These are phyloP conservation scores for Verticillium albo-atrum DNA, from an alignment of 2,329 filamentous ascomycete genomes.

Conservation along the genomic window DNA sequence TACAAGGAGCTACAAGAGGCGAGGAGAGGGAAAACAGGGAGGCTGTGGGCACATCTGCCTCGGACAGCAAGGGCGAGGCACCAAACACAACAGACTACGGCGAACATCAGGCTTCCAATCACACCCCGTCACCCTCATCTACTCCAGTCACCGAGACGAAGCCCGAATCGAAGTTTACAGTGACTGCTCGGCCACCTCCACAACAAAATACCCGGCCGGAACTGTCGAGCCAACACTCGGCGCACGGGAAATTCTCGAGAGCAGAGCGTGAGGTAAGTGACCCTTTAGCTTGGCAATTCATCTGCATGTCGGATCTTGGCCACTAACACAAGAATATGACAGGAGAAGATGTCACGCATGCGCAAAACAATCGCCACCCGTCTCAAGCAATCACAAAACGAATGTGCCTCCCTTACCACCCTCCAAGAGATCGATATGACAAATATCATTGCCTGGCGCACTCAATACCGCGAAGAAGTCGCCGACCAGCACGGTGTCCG, in stretches of 20 bases:
- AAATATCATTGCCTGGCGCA: conserved; percentile 59
- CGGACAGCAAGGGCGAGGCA: not conserved
- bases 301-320: too few relatives aligned
- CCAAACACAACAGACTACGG: not conserved
- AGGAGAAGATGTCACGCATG: conserved; percentile 55
- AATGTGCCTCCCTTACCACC: conserved; percentile 68
- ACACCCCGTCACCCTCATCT: not conserved
- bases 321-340: too few relatives aligned
- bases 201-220: not conserved
- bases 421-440: conserved; percentile 41
- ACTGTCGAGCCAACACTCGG: not conserved
- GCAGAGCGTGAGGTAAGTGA: not conserved
- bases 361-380: conserved; percentile 69
- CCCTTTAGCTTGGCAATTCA: not conserved
- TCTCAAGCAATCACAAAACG: conserved; percentile 63
- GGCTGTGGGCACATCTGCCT: not conserved
- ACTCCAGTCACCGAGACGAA: not conserved
- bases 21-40: not conserved
- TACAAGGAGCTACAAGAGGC: not conserved
- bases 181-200: not conserved
- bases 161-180: not conserved
- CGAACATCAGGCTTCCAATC: conserved; percentile 2
- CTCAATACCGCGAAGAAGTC: conserved; percentile 57
- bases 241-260: not conserved
- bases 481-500: conserved; percentile 22